phyloP scores from a whole-genome alignment of 1,284 basidiomycete species.

The Cystobasidium slooffiae region DNA sequence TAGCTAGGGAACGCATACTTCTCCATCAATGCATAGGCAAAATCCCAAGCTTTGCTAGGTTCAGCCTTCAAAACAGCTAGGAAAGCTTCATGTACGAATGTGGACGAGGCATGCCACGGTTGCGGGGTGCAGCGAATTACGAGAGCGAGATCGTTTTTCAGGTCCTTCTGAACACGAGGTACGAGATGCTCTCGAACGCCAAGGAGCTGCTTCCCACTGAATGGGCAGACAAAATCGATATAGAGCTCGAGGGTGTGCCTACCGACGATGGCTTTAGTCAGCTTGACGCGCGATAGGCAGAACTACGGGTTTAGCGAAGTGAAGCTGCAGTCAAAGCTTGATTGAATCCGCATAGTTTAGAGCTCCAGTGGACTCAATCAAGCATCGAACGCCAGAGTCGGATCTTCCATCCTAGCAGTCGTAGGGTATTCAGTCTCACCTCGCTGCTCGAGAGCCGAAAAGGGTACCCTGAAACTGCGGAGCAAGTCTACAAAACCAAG shows the following conservation, averaged over 20 bases:
- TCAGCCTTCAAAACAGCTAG: conserved; percentile 55
- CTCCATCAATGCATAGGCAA: conserved; percentile 56
- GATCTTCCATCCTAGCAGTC: too few relatives aligned
- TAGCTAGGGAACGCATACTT: conserved; percentile 30
- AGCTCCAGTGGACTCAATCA: too few relatives aligned
- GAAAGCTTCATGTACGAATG: conserved; percentile 57
- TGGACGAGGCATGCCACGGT: conserved; percentile 51
- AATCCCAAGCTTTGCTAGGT: conserved; percentile 53
- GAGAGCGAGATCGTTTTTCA: conserved; percentile 32
- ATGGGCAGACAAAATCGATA: conserved; percentile 54
- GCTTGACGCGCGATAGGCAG: too few relatives aligned
- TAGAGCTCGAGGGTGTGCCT: conserved; percentile 42
- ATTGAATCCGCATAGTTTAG: too few relatives aligned
- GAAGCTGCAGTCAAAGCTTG: too few relatives aligned
- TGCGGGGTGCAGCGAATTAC: conserved; percentile 45
- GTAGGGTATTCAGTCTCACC: too few relatives aligned
- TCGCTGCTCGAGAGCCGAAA: conserved; percentile 33
- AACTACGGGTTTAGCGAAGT: too few relatives aligned
- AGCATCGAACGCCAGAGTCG: too few relatives aligned
- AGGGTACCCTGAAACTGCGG: conserved; percentile 37
- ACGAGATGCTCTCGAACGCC: conserved; percentile 55
- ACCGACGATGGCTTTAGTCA: too few relatives aligned
- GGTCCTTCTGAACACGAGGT: conserved; percentile 54
- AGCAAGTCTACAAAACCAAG: conserved; percentile 1
- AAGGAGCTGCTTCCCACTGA: conserved; percentile 56